Conservation (phyloP, 2,329 filamentous ascomycete species). For the Scytalidium sp. region DNA sequence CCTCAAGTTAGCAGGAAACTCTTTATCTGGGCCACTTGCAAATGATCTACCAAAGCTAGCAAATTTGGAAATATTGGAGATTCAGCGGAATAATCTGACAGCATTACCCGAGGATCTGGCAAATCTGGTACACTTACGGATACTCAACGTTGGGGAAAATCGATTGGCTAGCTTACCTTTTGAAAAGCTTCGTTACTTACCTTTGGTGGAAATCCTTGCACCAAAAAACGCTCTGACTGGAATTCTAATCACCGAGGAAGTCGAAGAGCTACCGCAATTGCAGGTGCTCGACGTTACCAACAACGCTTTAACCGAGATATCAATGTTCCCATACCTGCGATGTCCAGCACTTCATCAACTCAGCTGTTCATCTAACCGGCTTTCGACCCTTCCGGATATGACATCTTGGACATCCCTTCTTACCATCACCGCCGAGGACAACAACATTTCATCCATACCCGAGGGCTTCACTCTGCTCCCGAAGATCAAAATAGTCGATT, state of each 20-base stretch:
- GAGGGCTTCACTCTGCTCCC: slow-evolving; percentile 67
- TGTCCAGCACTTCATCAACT: slow-evolving; percentile 70
- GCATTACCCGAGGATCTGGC: slow-evolving; percentile 65
- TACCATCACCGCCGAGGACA: slow-evolving; percentile 77
- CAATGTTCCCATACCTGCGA: slow-evolving; percentile 29
- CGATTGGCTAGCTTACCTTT: slow-evolving; percentile 70
- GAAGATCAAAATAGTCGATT: slow-evolving; percentile 73
- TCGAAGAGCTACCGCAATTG: slow-evolving; percentile 58
- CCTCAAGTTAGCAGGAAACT: slow-evolving; percentile 77
- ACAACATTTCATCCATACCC: slow-evolving; percentile 74
- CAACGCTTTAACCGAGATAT: slow-evolving; percentile 60
- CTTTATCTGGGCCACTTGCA: slow-evolving; percentile 66
- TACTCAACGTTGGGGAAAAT: slow-evolving; percentile 80
- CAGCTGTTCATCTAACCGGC: slow-evolving; percentile 75
- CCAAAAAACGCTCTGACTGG: slow-evolving; percentile 77
- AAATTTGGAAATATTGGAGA: slow-evolving; percentile 75
- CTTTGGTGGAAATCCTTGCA: slow-evolving; percentile 69
- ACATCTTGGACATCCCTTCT: slow-evolving; percentile 70
- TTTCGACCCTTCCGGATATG: slow-evolving; percentile 71
- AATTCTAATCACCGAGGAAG: slow-evolving; percentile 62
- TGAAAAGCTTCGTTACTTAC: slow-evolving; percentile 61
- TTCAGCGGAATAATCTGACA: slow-evolving; percentile 77
- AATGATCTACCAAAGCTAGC: slow-evolving; percentile 59
- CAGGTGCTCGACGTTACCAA: slow-evolving; percentile 75
- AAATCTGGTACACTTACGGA: slow-evolving; percentile 66